Evolutionary conservation across 2,329 filamentous ascomycete genomes (phyloP).

Genomic region (Hypoxylon sp.): DNA sequence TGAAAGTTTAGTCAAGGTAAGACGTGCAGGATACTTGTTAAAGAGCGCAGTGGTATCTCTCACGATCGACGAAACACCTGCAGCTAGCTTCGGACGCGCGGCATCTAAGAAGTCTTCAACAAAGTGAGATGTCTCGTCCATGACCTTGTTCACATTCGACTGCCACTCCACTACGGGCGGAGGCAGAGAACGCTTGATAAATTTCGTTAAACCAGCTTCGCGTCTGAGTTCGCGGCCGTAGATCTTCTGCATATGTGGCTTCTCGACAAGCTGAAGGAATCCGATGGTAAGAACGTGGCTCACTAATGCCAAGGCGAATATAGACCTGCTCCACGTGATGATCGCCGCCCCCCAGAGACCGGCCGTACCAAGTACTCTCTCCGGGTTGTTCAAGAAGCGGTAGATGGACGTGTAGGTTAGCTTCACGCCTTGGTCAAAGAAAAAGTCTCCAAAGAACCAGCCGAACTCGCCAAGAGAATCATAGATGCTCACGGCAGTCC

Average conservation of each 20-base stretch:
- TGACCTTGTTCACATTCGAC: conserved; percentile 86
- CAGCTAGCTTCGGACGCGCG: conserved; percentile 86
- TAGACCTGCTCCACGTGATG: conserved; percentile 89
- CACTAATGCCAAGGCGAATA: conserved; percentile 88
- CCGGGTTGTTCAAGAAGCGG: conserved; percentile 97
- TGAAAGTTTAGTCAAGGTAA: conserved; percentile 84
- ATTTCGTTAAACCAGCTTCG: conserved; percentile 93
- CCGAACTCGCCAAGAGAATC: conserved; percentile 97
- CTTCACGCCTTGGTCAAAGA: conserved; percentile 90
- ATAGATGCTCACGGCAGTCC: conserved; percentile 94
- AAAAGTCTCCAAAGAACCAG: conserved; percentile 99
- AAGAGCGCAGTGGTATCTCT: conserved; percentile 90
- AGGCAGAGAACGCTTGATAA: conserved; percentile 87
- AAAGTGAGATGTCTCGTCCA: conserved; percentile 88
- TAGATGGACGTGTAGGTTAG: conserved; percentile 98
- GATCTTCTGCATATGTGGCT: conserved; percentile 98
- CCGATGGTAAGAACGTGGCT: conserved; percentile 87
- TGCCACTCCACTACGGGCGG: conserved; percentile 86
- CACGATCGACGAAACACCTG: conserved; percentile 88
- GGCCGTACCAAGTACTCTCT: conserved; percentile 91
- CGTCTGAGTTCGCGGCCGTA: conserved; percentile 87
- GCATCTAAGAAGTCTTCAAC: conserved; percentile 92
- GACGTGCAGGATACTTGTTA: conserved; percentile 87
- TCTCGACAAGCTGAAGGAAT: conserved; percentile 94
- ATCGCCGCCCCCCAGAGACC: conserved; percentile 96